Evolutionary conservation across 1,284 basidiomycete genomes (phyloP), one percentile per base, ranked within the genome.

Genomic region (Ganoderma boninense): DNA sequence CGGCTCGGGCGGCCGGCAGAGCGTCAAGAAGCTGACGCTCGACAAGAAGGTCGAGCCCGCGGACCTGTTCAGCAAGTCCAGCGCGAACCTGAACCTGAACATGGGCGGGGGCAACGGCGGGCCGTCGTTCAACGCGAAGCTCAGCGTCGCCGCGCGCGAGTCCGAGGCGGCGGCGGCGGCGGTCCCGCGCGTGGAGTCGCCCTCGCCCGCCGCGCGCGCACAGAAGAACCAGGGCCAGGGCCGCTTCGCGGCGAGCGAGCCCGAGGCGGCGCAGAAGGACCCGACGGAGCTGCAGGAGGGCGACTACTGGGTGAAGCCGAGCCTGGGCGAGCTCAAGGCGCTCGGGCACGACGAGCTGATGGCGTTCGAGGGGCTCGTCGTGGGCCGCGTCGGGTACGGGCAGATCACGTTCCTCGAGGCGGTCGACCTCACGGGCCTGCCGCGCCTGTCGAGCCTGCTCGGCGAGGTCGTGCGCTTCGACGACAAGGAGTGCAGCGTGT

Each of bases 11-110:
- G 82, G 83, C 29, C 88, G 93, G 52, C 90, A 93, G 69, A 98
- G 95, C 79, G 95, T 98, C 72, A 99, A 99, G 87, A 97, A 98
- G 80, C 89, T 99, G 66, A 92, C 97, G 52, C 82, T 99, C 68
- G 94, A 97, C 78, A 94, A 92, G 80, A 93, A 90, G 77, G 85
- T 93, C 20, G 92, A 93, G 67, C 86, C 92, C 18, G 82, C 87
- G n/a, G 90, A 94, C 71, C 75, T 93, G 65, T 92, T 93, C 75
- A 84, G 82, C 73, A 89, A 88, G 79, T 86, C 88, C 4, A 81
- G 82, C 52, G 60, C 60, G n/a, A n/a, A n/a, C n/a, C n/a, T n/a
- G 35, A 57, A 35, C 29, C 14, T 57, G 16, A 56, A 56, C 26
- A 26, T 14, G 4, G 26, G 29, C 3, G 57, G 18, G 10, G 57